Evolutionary conservation across 2,329 filamentous ascomycete genomes (phyloP).

Genomic region (Magnaporthiopsis poae): DNA sequence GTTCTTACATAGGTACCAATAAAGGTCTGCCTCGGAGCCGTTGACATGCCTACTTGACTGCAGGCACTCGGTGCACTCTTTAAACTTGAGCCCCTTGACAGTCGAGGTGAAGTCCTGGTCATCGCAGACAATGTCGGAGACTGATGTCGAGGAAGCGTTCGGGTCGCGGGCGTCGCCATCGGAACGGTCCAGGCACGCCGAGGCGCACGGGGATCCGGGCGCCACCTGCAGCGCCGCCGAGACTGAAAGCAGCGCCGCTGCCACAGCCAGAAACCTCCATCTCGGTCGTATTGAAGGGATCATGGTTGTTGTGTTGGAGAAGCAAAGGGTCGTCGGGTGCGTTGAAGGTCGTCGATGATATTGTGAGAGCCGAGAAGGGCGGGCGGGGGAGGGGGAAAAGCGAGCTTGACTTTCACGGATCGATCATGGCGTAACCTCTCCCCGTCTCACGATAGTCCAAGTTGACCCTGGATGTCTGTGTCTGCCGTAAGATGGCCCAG

Average conservation of each 20-base stretch:
- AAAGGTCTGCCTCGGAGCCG: conserved; percentile 29
- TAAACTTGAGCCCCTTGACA: conserved; percentile 33
- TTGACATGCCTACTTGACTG: conserved; percentile 33
- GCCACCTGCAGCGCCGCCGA: conserved; percentile 33
- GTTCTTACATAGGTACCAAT: conserved; percentile 39
- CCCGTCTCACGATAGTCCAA: not conserved
- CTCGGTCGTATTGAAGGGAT: conserved; percentile 3
- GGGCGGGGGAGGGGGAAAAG: not conserved
- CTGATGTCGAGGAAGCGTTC: conserved; percentile 29
- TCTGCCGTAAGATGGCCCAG: not conserved
- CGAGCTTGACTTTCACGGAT: not conserved
- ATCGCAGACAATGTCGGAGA: conserved; percentile 37
- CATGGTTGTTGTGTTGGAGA: not conserved
- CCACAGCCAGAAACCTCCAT: conserved; percentile 12
- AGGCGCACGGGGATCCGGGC: conserved; percentile 40
- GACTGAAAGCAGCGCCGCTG: conserved; percentile 11
- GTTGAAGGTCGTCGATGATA: not conserved
- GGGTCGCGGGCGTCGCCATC: conserved; percentile 25
- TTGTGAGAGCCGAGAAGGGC: not conserved
- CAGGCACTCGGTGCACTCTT: conserved; percentile 37
- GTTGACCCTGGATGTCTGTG: not conserved
- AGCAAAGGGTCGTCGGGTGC: no score
- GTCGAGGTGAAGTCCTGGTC: conserved; percentile 30
- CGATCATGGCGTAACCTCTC: not conserved
- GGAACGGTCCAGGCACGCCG: conserved; percentile 33